These are phyloP conservation scores for Starmerella apicola DNA, from an alignment of 805 yeast genomes.

Conservation along the genomic window DNA sequence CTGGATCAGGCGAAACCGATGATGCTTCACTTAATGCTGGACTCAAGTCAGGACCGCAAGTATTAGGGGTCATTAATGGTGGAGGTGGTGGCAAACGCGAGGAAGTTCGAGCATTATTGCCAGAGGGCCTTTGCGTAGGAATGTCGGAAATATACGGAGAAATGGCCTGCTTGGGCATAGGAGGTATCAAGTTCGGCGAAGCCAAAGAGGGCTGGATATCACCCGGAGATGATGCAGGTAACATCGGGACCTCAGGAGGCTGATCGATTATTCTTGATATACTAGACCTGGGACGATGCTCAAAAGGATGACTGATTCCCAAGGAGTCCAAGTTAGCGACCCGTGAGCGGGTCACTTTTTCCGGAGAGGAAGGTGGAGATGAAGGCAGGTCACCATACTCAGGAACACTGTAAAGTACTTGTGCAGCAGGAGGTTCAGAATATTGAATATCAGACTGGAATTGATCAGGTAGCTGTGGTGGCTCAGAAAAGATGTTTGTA, in stretches of 20 bases:
- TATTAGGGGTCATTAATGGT: neutral
- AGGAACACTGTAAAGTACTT: no score
- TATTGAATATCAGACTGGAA: no score
- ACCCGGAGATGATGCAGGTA: neutral
- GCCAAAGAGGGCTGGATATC: neutral
- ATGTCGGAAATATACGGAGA: neutral
- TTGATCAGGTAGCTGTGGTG: no score
- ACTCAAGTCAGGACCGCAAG: slow-evolving; percentile 9
- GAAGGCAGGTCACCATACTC: slow-evolving; percentile 17
- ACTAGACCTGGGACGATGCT: slow-evolving; percentile 9
- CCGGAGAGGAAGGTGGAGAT: slow-evolving; percentile 22
- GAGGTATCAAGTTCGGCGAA: slow-evolving; percentile 1
- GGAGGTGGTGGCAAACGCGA: neutral
- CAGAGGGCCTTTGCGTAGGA: no score
- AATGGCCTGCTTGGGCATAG: neutral
- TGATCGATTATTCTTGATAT: slow-evolving; percentile 3
- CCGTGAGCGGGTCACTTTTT: slow-evolving; percentile 1
- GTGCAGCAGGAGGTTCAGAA: no score
- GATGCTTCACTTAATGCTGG: slow-evolving; percentile 17
- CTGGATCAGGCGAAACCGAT: slow-evolving; percentile 13
- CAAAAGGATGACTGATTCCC: slow-evolving; percentile 13
- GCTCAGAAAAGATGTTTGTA: no score
- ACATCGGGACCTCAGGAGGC: neutral
- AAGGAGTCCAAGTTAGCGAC: slow-evolving; percentile 10
- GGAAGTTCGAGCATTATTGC: neutral